Conservation (phyloP, 768 basidiomycete species). For the Podaxis pistillaris region DNA sequence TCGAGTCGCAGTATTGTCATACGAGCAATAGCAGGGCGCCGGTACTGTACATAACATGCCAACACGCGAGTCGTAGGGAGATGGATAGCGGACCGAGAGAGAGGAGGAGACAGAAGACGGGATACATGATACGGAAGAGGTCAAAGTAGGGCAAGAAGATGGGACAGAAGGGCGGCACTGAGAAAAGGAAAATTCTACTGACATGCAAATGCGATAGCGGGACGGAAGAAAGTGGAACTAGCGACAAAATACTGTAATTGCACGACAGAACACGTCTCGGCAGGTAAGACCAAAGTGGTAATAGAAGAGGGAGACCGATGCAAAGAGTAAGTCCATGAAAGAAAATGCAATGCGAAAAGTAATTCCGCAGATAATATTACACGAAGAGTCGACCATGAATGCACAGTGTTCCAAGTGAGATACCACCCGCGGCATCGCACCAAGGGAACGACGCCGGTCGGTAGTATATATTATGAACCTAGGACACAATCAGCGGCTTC, state of each 20-base stretch:
- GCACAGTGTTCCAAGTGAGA: neutral
- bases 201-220: neutral
- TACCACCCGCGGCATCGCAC: neutral
- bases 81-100: neutral
- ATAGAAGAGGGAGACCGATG: neutral
- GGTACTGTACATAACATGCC: constrained; percentile 10
- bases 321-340: neutral
- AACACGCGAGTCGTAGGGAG: neutral
- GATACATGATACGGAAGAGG: neutral
- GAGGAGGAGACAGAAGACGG: neutral
- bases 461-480: neutral
- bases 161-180: too few species aligned
- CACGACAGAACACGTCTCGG: neutral
- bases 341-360: neutral
- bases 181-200: neutral
- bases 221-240: neutral
- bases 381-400: neutral
- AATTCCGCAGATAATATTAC: neutral
- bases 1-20: constrained; percentile 10
- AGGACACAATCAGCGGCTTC: neutral
- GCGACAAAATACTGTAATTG: neutral
- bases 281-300: neutral
- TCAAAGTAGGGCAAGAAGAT: neutral
- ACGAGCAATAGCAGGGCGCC: neutral
- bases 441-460: neutral